A percentile compares a stretch with the other conserved stretches of the same genome.
These are phyloP conservation scores for Kwoniella sp. DNA, from an alignment of 768 basidiomycete genomes.

Conservation along the genomic window DNA sequence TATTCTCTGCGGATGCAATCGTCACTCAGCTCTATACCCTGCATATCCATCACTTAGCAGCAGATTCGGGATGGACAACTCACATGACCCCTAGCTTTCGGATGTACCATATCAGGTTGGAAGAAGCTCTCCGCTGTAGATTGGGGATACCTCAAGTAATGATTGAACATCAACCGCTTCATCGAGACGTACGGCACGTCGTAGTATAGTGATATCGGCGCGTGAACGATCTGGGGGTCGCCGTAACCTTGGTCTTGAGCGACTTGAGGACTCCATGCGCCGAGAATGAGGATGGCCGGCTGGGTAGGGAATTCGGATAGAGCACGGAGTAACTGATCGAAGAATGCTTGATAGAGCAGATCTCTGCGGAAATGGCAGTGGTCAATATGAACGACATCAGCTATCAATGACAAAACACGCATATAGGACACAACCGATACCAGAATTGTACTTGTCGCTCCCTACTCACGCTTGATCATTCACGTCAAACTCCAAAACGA, in stretches of 20 bases:
- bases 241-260: constrained; percentile 53
- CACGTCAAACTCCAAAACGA: constrained; percentile 55
- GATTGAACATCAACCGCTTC: constrained; percentile 51
- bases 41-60: background rate
- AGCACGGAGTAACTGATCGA: constrained; percentile 51
- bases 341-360: constrained; percentile 41
- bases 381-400: background rate
- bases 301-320: constrained; percentile 46
- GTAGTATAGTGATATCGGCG: constrained; percentile 52
- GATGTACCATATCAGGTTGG: constrained; percentile 48
- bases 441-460: background rate
- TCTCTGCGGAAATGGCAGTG: constrained; percentile 22
- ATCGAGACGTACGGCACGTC: constrained; percentile 53
- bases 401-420: no score
- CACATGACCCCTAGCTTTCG: constrained; percentile 54
- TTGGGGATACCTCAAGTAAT: constrained; percentile 49
- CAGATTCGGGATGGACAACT: constrained; percentile 21
- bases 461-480: constrained; percentile 51
- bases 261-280: constrained; percentile 50
- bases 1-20: constrained; percentile 34
- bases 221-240: constrained; percentile 53
- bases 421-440: no score
- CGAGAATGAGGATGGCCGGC: constrained; percentile 52
- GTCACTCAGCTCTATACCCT: background rate
- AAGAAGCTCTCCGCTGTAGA: constrained; percentile 45